Conservation (phyloP, 305 asterid genomes). For the Solanum hybrid region DNA sequence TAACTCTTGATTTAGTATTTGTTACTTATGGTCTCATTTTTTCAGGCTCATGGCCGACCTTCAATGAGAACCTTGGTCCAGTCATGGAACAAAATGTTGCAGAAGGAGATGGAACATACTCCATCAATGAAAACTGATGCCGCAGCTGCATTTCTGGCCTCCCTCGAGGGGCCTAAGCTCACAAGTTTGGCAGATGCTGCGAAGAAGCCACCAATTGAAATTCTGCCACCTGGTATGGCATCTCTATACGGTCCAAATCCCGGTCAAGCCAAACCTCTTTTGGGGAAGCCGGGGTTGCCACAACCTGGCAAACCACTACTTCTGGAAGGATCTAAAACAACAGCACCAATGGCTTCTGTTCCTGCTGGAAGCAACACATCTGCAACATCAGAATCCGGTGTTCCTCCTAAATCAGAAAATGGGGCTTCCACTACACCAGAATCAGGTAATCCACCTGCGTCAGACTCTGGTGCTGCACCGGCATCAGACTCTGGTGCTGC, state of each 20-base stretch:
- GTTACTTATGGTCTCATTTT: conserved; percentile 9
- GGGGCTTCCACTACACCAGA: conserved; percentile 19
- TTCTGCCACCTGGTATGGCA: conserved; percentile 92
- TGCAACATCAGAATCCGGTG: conserved; percentile 20
- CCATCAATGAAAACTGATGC: conserved; percentile 77
- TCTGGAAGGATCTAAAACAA: conserved; percentile 49
- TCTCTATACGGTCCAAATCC: conserved; percentile 83
- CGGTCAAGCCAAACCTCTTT: conserved; percentile 51
- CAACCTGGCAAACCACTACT: conserved; percentile 58
- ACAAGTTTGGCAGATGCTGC: conserved; percentile 89
- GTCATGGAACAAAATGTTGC: conserved; percentile 83
- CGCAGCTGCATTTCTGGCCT: conserved; percentile 86
- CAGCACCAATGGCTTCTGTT: conserved; percentile 26
- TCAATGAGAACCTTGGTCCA: conserved; percentile 77
- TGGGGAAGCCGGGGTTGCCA: conserved; percentile 37
- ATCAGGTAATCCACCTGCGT: conserved; percentile 16
- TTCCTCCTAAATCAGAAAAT: conserved; percentile 15
- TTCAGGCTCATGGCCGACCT: conserved; percentile 93
- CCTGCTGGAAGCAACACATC: conserved; percentile 21
- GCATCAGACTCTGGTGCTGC: conserved; percentile 21
- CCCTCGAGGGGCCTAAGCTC: conserved; percentile 88
- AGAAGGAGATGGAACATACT: conserved; percentile 70
- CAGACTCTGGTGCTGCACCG: conserved; percentile 28
- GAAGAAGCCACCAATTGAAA: conserved; percentile 89
- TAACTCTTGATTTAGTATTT: not conserved